These are phyloP conservation scores for Elsinoe fawcettii DNA, from an alignment of 2,329 filamentous ascomycete genomes.

Conservation along the genomic window DNA sequence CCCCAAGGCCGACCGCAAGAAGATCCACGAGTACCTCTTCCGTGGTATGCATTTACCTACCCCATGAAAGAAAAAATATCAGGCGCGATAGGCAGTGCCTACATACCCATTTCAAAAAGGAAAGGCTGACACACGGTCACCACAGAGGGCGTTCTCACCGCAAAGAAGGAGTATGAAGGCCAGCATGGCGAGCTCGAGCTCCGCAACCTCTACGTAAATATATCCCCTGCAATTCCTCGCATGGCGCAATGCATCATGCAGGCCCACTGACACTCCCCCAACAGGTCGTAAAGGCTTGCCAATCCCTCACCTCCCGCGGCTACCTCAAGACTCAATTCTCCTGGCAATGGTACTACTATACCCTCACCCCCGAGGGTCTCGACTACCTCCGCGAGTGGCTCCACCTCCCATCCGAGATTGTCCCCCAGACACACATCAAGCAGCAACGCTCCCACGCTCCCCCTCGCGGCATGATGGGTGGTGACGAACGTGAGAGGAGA, in stretches of 20 bases:
- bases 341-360: conserved; percentile 99
- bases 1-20: conserved; percentile 99
- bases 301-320: conserved; percentile 95
- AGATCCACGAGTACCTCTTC: conserved; percentile 99
- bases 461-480: conserved; percentile 95
- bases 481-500: conserved; percentile 73
- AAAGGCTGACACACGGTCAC: conserved; percentile 32
- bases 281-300: conserved; percentile 89
- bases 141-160: conserved; percentile 75
- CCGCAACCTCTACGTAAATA: conserved; percentile 57
- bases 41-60: conserved; percentile 22
- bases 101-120: conserved; percentile 23
- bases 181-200: conserved; percentile 98
- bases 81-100: conserved; percentile 15
- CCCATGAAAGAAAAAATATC: conserved; percentile 12
- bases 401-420: conserved; percentile 98
- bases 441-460: conserved; percentile 98
- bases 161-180: conserved; percentile 98
- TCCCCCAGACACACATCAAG: conserved; percentile 99
- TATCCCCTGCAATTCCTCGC: background rate
- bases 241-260: background rate
- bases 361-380: conserved; percentile 97
- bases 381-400: conserved; percentile 99
- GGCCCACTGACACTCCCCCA: conserved; percentile 14
- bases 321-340: conserved; percentile 99